phyloP scores from a whole-genome alignment of 768 basidiomycete genomes.

The Phaeolepiota aurea region DNA sequence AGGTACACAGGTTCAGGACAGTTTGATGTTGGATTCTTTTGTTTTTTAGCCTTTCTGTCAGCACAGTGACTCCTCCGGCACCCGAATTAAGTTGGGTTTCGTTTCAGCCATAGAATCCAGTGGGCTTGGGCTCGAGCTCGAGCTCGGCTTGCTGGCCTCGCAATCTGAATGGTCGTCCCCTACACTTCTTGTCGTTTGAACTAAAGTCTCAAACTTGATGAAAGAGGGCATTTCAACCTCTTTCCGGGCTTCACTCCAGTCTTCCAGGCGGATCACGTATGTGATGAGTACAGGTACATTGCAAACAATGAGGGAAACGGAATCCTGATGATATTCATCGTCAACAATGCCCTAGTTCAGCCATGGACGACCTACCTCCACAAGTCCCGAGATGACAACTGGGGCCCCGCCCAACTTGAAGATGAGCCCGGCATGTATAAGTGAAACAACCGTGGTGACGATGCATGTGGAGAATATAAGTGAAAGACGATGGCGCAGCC shows the following conservation, averaged over 20 bases:
- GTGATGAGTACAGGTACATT: constrained; percentile 14
- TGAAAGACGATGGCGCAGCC: constrained; percentile 3
- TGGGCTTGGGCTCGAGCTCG: too few relatives aligned
- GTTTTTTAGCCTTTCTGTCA: too few relatives aligned
- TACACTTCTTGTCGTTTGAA: too few relatives aligned
- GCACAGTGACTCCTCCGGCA: too few relatives aligned
- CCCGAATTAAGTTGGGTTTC: too few relatives aligned
- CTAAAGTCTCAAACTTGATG: too few relatives aligned
- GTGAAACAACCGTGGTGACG: constrained; percentile 11
- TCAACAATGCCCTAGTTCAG: neutral
- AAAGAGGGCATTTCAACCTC: neutral
- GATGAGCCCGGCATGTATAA: constrained; percentile 18
- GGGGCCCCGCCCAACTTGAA: constrained; percentile 15
- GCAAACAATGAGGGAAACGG: constrained; percentile 8
- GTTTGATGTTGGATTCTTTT: too few relatives aligned
- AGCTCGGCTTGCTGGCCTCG: too few relatives aligned
- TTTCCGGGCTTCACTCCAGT: neutral
- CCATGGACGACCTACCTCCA: constrained; percentile 10
- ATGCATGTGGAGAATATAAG: constrained; percentile 10
- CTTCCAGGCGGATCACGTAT: neutral
- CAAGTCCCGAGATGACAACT: constrained; percentile 19
- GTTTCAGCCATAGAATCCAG: too few relatives aligned
- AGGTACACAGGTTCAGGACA: too few relatives aligned
- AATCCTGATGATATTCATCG: constrained; percentile 1
- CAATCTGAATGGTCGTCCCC: too few relatives aligned